A percentile compares a stretch with the other conserved stretches of the same genome.
These are phyloP conservation scores for Trifolium dubium DNA, from an alignment of 306 rosid genomes.

Conservation along the genomic window DNA sequence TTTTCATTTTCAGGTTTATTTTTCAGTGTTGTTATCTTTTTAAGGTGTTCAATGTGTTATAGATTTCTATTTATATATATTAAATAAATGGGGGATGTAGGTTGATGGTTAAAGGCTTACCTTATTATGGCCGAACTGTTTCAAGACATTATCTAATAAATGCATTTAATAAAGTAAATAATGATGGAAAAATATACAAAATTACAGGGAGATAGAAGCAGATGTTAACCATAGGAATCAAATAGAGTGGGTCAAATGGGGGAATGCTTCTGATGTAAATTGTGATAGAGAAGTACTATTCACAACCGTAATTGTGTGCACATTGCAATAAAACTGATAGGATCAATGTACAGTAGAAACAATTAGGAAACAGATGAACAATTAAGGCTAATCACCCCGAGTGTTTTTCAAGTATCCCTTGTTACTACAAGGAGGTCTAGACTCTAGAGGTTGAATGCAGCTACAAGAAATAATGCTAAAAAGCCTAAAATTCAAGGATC, in stretches of 20 bases:
- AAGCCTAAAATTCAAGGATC: not conserved
- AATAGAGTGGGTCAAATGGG: constrained; percentile 10
- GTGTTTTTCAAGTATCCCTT: not conserved
- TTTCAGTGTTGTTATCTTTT: constrained; percentile 21
- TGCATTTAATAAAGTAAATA: constrained; percentile 23
- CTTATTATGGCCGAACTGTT: constrained; percentile 13
- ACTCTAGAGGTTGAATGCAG: not conserved
- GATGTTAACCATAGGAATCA: not conserved
- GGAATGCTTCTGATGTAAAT: not conserved
- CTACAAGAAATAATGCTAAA: not conserved
- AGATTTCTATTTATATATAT: not conserved
- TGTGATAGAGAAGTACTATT: constrained; percentile 8
- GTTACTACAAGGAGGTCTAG: not conserved
- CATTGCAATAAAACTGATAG: not conserved
- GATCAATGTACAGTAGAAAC: not conserved
- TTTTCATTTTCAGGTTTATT: constrained; percentile 37
- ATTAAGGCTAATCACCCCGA: no score
- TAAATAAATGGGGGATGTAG: constrained; percentile 8
- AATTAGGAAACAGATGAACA: no score
- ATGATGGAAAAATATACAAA: constrained; percentile 5
- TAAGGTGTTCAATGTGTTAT: constrained; percentile 17
- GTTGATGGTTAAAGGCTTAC: constrained; percentile 3
- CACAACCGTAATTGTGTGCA: not conserved
- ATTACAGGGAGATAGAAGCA: not conserved
- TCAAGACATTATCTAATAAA: constrained; percentile 14